phyloP scores from a whole-genome alignment of 345 rosid genomes.

The Populus simonii region DNA sequence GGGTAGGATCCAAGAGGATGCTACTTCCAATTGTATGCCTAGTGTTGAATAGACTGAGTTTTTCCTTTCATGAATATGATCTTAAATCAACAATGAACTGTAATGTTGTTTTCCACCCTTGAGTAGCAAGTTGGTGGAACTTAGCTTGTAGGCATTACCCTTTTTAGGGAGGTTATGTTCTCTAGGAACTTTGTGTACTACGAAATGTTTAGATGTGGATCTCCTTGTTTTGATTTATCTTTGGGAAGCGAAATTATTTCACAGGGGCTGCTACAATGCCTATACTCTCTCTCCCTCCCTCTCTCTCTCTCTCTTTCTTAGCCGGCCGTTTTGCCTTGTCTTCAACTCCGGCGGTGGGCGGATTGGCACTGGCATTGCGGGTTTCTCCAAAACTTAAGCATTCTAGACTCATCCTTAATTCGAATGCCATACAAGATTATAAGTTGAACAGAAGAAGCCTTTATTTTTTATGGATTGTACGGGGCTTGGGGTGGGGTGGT shows the following conservation, averaged over 20 bases:
- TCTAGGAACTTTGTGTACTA: not conserved
- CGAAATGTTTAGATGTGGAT: not conserved
- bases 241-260: not conserved
- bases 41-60: not conserved
- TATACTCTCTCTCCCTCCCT: not conserved
- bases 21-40: conserved; percentile 11
- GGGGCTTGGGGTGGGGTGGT: not conserved
- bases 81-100: not conserved
- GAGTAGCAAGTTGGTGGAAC: not conserved
- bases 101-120: not conserved
- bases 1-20: conserved; percentile 39
- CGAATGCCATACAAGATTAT: not conserved
- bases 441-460: not conserved
- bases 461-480: not conserved
- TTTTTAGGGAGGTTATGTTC: not conserved
- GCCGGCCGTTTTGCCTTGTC: not conserved
- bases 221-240: not conserved
- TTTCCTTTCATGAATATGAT: not conserved
- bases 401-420: not conserved
- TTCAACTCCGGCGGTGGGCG: not conserved
- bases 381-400: not conserved
- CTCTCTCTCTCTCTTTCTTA: not conserved
- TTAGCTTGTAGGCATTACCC: not conserved
- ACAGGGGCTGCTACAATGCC: not conserved
- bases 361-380: not conserved